Conservation (phyloP, 2,329 filamentous ascomycete species). For the Alternaria longipes region DNA sequence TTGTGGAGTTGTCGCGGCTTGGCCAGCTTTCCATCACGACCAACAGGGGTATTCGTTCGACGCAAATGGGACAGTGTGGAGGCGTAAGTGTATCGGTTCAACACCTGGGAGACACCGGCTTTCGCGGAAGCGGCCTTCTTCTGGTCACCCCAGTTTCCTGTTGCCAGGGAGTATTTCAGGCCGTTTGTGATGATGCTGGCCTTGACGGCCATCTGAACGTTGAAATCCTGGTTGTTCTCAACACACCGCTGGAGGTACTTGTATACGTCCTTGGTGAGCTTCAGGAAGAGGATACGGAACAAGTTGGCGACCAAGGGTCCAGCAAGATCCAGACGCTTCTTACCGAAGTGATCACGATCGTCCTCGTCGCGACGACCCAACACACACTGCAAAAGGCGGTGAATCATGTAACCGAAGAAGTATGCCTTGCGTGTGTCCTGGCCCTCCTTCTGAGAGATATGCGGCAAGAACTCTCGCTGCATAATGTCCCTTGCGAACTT, state of each 20-base stretch:
- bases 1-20: constrained; percentile 98
- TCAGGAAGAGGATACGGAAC: constrained; percentile 90
- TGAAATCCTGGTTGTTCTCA: constrained; percentile 88
- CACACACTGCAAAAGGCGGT: constrained; percentile 91
- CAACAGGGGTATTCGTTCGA: constrained; percentile 96
- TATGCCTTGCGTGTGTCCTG: constrained; percentile 97
- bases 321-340: constrained; percentile 95
- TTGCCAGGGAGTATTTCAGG: constrained; percentile 94
- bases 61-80: constrained; percentile 97
- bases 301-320: constrained; percentile 95
- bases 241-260: constrained; percentile 92
- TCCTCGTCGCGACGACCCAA: constrained; percentile 93
- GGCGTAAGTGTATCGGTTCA: constrained; percentile 97
- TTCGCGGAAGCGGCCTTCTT: constrained; percentile 97
- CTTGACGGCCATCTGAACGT: constrained; percentile 89
- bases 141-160: constrained; percentile 99
- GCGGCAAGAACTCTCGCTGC: constrained; percentile 94
- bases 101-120: constrained; percentile 95
- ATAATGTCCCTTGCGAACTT: constrained; percentile 92
- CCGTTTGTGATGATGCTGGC: constrained; percentile 90
- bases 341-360: constrained; percentile 98
- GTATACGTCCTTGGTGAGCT: constrained; percentile 89
- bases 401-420: constrained; percentile 99
- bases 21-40: constrained; percentile 96
- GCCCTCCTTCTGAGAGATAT: constrained; percentile 94